phyloP scores from a whole-genome alignment of 768 basidiomycete genomes.

The Kwoniella sp. region DNA sequence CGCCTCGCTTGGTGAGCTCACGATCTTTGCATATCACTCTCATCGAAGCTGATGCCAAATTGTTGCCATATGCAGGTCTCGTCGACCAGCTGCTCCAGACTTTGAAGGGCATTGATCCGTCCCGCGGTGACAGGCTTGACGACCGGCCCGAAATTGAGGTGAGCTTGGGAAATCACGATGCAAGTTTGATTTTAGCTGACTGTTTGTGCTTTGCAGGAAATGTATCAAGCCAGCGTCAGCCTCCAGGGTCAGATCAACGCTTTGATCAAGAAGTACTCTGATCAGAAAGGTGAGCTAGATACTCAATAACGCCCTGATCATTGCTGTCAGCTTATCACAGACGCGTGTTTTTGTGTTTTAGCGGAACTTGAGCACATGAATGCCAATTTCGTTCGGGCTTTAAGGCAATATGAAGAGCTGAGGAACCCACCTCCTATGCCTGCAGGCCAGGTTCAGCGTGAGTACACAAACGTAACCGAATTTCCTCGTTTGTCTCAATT shows the following conservation, averaged over 20 bases:
- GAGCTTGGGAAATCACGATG: constrained; percentile 24
- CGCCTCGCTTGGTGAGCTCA: constrained; percentile 56
- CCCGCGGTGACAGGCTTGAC: constrained; percentile 74
- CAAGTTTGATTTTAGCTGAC: too few species aligned
- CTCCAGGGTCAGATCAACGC: constrained; percentile 93
- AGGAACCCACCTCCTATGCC: constrained; percentile 64
- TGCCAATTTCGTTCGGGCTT: constrained; percentile 84
- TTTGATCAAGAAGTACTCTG: constrained; percentile 93
- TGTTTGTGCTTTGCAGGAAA: constrained; percentile 63
- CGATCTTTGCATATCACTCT: too few species aligned
- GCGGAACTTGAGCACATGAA: constrained; percentile 94
- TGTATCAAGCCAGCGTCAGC: constrained; percentile 86
- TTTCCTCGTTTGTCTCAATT: too few species aligned
- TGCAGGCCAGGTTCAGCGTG: constrained; percentile 15
- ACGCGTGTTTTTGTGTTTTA: too few species aligned
- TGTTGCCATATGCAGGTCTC: constrained; percentile 33
- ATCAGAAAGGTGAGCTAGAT: constrained; percentile 68
- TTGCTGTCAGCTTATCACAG: neutral
- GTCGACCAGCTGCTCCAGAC: constrained; percentile 58
- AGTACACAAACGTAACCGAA: constrained; percentile 5
- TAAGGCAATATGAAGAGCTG: constrained; percentile 87
- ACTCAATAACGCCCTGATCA: neutral
- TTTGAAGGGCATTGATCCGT: constrained; percentile 71
- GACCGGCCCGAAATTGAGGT: constrained; percentile 91
- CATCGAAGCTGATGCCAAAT: constrained; percentile 5